Evolutionary conservation across 331 rosid genomes (phyloP).

Genomic region (Acacia concinna): DNA sequence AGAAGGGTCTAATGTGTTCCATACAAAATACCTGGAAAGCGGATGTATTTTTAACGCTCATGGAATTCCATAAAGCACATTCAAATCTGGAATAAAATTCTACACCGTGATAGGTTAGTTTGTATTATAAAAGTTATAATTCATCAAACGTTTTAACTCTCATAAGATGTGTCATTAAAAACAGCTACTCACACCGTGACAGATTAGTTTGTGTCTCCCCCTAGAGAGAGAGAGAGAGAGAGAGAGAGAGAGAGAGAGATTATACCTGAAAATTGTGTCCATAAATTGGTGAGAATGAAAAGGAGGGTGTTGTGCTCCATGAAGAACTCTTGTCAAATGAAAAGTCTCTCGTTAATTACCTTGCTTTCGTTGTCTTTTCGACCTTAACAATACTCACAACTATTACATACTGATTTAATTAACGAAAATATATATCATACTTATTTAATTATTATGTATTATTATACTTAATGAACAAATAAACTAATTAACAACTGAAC

Average conservation of each 20-base stretch:
- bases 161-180: no score
- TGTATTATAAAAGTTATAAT: no score
- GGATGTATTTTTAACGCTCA: no score
- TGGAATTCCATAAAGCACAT: no score
- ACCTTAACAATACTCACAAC: conserved; percentile 30
- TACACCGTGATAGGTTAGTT: no score
- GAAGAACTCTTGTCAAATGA: conserved; percentile 44
- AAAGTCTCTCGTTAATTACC: conserved; percentile 36
- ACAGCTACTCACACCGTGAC: no score
- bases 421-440: background rate
- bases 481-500: background rate
- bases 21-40: no score
- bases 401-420: no score
- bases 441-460: background rate
- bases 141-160: no score
- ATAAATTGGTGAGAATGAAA: background rate
- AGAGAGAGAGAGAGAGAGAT: background rate
- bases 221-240: no score
- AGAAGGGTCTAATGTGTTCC: no score
- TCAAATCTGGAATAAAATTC: no score
- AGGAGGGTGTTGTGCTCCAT: conserved; percentile 28
- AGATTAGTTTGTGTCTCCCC: background rate
- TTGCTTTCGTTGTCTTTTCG: conserved; percentile 25
- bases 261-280: background rate
- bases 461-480: background rate